Base-by-base conservation (phyloP, 1,139 yeast species). In the Geotrichum klebahnii region DNA sequence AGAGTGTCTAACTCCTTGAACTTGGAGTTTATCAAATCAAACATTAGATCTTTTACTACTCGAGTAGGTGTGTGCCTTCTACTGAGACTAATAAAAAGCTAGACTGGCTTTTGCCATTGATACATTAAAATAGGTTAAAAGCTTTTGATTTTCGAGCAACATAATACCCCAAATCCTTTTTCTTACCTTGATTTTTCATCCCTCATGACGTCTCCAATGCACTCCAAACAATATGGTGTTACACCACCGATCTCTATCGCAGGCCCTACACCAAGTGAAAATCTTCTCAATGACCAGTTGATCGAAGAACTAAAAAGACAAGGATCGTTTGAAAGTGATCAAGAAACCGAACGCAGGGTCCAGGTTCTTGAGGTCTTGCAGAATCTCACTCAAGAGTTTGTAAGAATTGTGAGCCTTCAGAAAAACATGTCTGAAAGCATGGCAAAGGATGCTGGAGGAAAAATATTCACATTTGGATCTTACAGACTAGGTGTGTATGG, bases 401-500 rank as follows among this genome's bases (percentile, higher is more conserved):
- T 92, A 1, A 84, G 80, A 61, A 77, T 71, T 8, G 97, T 89
- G 8, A 84, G 95, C 2, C 74, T 78, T 56, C 79, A 75, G 53
- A 87, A 84, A 63, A 89, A 92, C 63, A 89, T 92, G 97, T 81
- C 92, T 29, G 97, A 92, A 55, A 96, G 97, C 3, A 89, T 92
- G 96, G 96, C 98, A 0, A 78, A 72, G 55, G 98, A 92, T 67
- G 95, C 97, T 0, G 98, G 98, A 35, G 98, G 98, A 16, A 94
- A 94, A 67, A 79, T 94, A 12, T 92, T 90, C 65, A 89, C 97
- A 0, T 92, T 79, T 68, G 99, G 99, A 0, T 90, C 97, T 0
- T 92, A 90, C 63, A 75, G 96, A 55, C 71, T 92, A 41, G 98
- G 98, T 1, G 98, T 92, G 5, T 88, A 90, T 69, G 97, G 98